Conservation (phyloP, 805 yeast species). For the Wickerhamomyces canadensis region DNA sequence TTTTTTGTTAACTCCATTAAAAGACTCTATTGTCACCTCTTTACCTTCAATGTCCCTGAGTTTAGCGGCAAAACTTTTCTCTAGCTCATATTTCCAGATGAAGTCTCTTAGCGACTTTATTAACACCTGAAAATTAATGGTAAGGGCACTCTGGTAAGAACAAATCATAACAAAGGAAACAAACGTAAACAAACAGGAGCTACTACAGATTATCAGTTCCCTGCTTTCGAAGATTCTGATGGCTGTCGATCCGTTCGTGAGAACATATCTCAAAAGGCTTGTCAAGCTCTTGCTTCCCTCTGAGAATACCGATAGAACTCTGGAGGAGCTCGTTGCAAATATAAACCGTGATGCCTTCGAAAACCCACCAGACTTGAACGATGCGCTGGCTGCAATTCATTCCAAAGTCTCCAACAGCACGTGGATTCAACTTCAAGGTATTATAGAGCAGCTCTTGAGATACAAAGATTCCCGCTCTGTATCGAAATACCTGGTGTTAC, state of each 20-base stretch:
- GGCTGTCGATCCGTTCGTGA: not conserved
- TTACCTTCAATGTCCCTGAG: too few relatives aligned
- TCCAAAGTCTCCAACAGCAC: conserved; percentile 1
- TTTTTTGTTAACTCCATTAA: too few relatives aligned
- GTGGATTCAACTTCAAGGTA: conserved; percentile 31
- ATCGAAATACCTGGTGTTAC: conserved; percentile 30
- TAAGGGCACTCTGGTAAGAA: not conserved
- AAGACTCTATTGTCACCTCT: too few relatives aligned
- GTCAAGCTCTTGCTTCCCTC: conserved; percentile 1
- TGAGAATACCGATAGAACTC: conserved; percentile 10
- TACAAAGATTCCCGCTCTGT: conserved; percentile 28
- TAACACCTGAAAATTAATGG: too few relatives aligned
- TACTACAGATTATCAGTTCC: not conserved
- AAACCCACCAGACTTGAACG: conserved; percentile 1
- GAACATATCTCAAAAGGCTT: not conserved
- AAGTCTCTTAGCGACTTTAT: too few relatives aligned
- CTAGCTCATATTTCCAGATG: too few relatives aligned
- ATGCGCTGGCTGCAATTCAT: conserved; percentile 2
- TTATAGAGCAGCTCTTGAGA: conserved; percentile 27
- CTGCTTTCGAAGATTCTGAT: not conserved
- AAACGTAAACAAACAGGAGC: conserved; percentile 1
- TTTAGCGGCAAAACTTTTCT: too few relatives aligned
- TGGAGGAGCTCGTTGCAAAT: conserved; percentile 14
- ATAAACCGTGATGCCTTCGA: conserved; percentile 13
- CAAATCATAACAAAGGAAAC: not conserved